Evolutionary conservation across 2,329 filamentous ascomycete species (phyloP), one percentile per base, ranked within the genome.

Genomic region (Aureobasidium pullulans): DNA sequence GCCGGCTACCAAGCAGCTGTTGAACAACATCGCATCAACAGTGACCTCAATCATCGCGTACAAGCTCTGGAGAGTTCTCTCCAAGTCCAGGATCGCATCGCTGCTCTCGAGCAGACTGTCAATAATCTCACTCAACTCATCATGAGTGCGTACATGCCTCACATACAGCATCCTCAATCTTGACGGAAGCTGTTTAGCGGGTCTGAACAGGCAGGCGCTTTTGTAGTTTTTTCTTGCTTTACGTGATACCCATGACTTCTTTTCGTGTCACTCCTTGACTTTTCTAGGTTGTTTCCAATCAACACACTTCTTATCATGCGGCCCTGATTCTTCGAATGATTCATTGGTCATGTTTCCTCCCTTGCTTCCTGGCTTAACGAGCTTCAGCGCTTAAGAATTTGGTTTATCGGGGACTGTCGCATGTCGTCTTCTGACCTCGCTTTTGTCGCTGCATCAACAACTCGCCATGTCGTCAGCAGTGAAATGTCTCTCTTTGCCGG

Each of bases 121-220:
- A 58, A 48, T 44, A 58, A 58, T 15, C n/a, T 58, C 44, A 58
- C 54, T 6, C 54, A 58, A 31, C 44, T 58, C 19, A 58, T 58
- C 43, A 58, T 58, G 54, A 49, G 54, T 16, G 54, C 44, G 19
- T 58, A 58, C 36, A 58, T 58, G 54, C 54, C 54, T 13, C 54
- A 58, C 8, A 31, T 58, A 3, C 54, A 58, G 54, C 54, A 58
- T 29, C n/a, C 54, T 11, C 54, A 58, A n/a, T 32, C 44, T 42
- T 58, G 54, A 58, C 23, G 23, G 23, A 23, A 23, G 23, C 23
- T 4, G 23, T 23, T 23, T 2, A 23, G 23, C 23, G 23, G 23
- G 23, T 23, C 23, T 23, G 23, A 23, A 23, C 2, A 23, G 23
- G 23, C 23, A 23, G 23, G 23, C 23, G 23, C 23, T 23, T 23